phyloP scores from a whole-genome alignment of 2,329 filamentous ascomycete genomes.

The Fusarium sp. region DNA sequence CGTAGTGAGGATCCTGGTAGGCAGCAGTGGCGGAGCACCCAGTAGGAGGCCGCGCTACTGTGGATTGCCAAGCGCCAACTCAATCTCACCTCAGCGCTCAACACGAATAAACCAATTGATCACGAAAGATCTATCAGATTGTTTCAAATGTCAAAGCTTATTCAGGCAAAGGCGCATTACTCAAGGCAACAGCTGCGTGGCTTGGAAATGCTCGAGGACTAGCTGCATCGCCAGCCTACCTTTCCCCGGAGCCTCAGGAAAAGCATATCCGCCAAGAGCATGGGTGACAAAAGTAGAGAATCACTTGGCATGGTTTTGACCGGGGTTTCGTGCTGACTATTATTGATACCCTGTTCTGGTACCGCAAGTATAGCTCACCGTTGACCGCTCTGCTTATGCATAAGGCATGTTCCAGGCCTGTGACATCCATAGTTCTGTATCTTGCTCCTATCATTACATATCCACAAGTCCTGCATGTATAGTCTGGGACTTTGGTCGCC shows the following conservation, averaged over 20 bases:
- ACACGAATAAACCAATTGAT: not conserved
- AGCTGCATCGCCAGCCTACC: not conserved
- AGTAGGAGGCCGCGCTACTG: not conserved
- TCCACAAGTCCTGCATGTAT: not conserved
- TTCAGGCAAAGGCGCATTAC: not conserved
- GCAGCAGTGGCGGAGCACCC: conserved; percentile 30
- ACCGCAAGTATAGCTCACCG: not conserved
- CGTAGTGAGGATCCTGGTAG: not conserved
- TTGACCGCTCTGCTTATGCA: not conserved
- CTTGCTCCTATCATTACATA: not conserved
- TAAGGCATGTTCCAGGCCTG: not conserved
- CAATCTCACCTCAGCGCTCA: conserved; percentile 32
- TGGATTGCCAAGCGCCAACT: conserved; percentile 2
- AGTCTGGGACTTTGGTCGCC: not conserved
- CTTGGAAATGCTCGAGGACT: not conserved
- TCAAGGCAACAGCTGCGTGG: conserved; percentile 15
- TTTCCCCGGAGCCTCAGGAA: not conserved
- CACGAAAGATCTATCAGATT: not conserved
- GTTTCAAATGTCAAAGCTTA: not conserved
- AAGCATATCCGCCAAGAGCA: not conserved
- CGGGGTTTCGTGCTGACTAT: not conserved
- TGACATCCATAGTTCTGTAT: not conserved
- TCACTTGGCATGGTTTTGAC: not conserved
- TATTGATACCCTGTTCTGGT: not conserved
- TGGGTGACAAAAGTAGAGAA: not conserved